Evolutionary conservation across 441 rosid genomes (phyloP).

Genomic region (Arabidopsis lyrata): DNA sequence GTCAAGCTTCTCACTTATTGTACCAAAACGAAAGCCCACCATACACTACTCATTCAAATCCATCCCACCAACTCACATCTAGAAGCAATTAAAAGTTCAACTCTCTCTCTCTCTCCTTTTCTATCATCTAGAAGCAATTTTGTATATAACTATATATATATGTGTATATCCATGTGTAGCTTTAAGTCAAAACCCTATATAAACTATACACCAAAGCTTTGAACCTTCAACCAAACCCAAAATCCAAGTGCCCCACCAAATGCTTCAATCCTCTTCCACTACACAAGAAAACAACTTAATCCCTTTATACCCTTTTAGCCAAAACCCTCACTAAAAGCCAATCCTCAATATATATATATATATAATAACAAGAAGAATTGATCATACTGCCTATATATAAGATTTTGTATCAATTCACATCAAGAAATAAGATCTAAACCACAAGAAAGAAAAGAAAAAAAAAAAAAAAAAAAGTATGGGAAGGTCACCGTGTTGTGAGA

Average conservation of each 20-base stretch:
- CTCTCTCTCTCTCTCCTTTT: slow-evolving; percentile 35
- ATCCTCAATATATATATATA: slow-evolving; percentile 12
- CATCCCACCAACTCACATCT: slow-evolving; percentile 98
- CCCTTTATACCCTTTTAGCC: slow-evolving; percentile 45
- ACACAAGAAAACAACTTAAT: slow-evolving; percentile 44
- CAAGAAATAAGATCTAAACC: slow-evolving; percentile 36
- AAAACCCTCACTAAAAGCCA: slow-evolving; percentile 36
- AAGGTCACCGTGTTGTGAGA: slow-evolving; percentile 98
- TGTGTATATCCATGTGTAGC: slow-evolving; percentile 25
- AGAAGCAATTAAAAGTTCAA: slow-evolving; percentile 65
- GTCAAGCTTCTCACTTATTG: slow-evolving; percentile 50
- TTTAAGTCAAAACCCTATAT: slow-evolving; percentile 76
- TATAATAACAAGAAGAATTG: slow-evolving; percentile 19
- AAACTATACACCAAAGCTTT: slow-evolving; percentile 47
- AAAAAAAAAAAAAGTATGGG: slow-evolving; percentile 57
- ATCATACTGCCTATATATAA: slow-evolving; percentile 20
- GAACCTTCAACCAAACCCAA: slow-evolving; percentile 45
- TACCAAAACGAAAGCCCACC: slow-evolving; percentile 68
- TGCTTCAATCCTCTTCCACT: slow-evolving; percentile 46
- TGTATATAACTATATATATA: not conserved
- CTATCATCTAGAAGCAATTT: slow-evolving; percentile 43
- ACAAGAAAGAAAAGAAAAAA: not conserved
- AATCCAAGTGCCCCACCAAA: slow-evolving; percentile 50
- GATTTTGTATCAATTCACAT: slow-evolving; percentile 25
- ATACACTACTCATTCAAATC: slow-evolving; percentile 71